Percentiles rank a stretch among this genome's conserved stretches.
These are phyloP conservation scores for Fusarium heterosporum DNA, from an alignment of 2,329 filamentous ascomycete genomes.

Conservation along the genomic window DNA sequence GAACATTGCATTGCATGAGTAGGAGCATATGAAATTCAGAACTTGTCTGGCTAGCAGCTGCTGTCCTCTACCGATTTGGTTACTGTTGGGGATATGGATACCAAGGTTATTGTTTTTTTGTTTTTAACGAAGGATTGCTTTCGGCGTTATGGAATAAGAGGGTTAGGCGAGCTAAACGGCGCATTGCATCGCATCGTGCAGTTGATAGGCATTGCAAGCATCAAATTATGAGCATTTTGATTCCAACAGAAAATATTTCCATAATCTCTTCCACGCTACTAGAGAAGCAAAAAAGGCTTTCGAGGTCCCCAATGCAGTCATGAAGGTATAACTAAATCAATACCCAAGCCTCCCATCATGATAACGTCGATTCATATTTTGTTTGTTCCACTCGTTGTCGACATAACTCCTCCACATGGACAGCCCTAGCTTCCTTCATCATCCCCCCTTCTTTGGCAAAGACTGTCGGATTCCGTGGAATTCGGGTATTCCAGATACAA, in stretches of 20 bases:
- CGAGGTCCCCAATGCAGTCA: constrained; percentile 2
- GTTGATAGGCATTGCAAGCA: constrained; percentile 13
- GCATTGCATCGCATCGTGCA: constrained; percentile 7
- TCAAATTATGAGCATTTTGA: constrained; percentile 33
- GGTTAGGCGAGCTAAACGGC: constrained; percentile 12
- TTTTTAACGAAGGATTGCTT: constrained; percentile 14
- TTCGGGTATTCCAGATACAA: constrained; percentile 25
- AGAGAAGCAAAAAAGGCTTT: constrained; percentile 11
- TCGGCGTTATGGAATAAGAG: constrained; percentile 20
- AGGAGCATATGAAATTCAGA: constrained; percentile 4
- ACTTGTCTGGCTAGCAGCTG: constrained; percentile 12
- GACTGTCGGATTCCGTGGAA: constrained; percentile 11
- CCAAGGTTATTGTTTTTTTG: constrained; percentile 12
- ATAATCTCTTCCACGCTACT: constrained; percentile 14
- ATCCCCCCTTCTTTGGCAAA: constrained; percentile 3
- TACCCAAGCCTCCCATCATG: constrained; percentile 30
- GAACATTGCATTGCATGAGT: constrained; percentile 26
- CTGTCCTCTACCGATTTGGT: constrained; percentile 22
- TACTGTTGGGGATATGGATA: constrained; percentile 33
- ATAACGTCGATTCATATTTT: constrained; percentile 11
- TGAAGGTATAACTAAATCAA: constrained; percentile 13
- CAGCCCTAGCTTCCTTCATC: background rate
- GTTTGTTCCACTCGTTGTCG: constrained; percentile 4
- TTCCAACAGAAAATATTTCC: constrained; percentile 3
- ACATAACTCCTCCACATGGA: background rate